Evolutionary conservation across 306 rosid species (phyloP).

Genomic region (Castanea mollissima): DNA sequence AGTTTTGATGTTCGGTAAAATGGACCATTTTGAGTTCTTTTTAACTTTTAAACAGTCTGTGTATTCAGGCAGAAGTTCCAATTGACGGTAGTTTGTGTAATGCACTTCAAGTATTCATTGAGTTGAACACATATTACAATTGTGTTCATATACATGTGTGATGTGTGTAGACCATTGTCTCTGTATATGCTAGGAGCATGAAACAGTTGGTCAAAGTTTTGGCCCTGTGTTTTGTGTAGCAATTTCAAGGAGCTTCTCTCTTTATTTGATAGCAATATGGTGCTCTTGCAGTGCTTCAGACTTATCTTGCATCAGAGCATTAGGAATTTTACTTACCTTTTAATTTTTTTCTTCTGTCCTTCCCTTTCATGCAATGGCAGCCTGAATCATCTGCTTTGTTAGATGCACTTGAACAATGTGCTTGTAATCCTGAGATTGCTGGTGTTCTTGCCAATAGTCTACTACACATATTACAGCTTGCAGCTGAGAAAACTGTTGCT

Average conservation of each 20-base stretch:
- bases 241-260: conserved; percentile 4
- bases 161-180: not conserved
- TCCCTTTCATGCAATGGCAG: conserved; percentile 42
- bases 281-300: conserved; percentile 7
- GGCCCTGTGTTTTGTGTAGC: not conserved
- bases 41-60: not conserved
- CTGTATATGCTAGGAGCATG: not conserved
- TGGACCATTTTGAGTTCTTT: not conserved
- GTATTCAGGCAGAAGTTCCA: not conserved
- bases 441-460: conserved; percentile 68
- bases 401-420: conserved; percentile 79
- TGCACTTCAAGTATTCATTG: not conserved
- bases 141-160: not conserved
- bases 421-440: conserved; percentile 75
- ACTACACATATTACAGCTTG: conserved; percentile 61
- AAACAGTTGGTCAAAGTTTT: not conserved
- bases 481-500: conserved; percentile 75
- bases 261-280: conserved; percentile 7
- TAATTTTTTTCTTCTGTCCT: not conserved
- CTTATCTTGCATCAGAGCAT: conserved; percentile 5
- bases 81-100: not conserved
- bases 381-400: conserved; percentile 80
- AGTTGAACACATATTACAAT: not conserved
- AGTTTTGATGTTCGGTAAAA: not conserved
- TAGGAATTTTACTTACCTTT: conserved; percentile 24